Evolutionary conservation across 805 yeast species (phyloP).

Genomic region (Starmerella tilneyi): DNA sequence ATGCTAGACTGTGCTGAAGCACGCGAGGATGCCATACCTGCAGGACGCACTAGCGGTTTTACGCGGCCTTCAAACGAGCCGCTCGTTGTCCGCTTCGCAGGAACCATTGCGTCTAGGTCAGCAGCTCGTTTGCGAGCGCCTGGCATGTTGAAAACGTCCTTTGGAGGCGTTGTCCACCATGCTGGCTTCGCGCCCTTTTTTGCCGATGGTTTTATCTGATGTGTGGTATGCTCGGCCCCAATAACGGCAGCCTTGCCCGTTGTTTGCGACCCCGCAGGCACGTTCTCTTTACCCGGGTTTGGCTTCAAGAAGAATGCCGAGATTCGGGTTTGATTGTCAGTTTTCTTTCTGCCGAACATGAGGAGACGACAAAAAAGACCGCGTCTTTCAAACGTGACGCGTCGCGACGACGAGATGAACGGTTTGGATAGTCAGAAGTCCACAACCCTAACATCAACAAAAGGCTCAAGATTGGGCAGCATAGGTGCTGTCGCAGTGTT

Average conservation of each 20-base stretch:
- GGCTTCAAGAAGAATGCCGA: constrained; percentile 1
- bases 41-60: constrained; percentile 18
- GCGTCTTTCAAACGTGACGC: not conserved
- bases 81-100: constrained; percentile 8
- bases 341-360: constrained; percentile 3
- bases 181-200: constrained; percentile 2
- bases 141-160: constrained; percentile 8
- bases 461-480: no score
- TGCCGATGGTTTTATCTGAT: not conserved
- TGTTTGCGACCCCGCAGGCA: not conserved
- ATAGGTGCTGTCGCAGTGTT: no score
- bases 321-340: not conserved
- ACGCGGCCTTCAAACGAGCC: constrained; percentile 16
- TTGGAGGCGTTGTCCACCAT: constrained; percentile 21
- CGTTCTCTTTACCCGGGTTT: constrained; percentile 4
- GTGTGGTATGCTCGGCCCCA: no score
- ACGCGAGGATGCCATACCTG: constrained; percentile 16
- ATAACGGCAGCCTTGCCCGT: no score
- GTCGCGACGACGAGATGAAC: no score
- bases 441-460: no score
- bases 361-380: no score
- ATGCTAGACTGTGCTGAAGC: constrained; percentile 11
- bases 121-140: constrained; percentile 15
- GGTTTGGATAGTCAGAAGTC: no score
- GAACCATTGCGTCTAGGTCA: not conserved